phyloP scores from a whole-genome alignment of 1,284 basidiomycete species.

The Sporisorium reilianum region DNA sequence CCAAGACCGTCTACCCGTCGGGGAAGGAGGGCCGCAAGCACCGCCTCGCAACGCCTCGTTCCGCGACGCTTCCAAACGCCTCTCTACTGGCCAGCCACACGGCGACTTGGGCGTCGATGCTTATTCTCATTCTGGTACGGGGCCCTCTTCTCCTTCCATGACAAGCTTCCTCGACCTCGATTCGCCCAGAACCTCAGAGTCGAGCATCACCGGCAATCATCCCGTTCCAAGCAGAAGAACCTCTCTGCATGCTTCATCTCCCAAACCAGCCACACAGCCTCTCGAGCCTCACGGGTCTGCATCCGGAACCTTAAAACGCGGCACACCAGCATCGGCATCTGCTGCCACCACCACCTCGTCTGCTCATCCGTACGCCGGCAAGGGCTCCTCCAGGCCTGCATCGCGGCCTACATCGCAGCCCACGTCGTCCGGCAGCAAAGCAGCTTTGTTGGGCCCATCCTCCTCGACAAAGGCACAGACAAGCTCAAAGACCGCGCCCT shows the following conservation, averaged over 20 bases:
- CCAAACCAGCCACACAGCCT: conserved; percentile 10
- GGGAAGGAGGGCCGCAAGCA: conserved; percentile 36
- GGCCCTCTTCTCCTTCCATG: conserved; percentile 39
- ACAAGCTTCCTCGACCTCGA: conserved; percentile 48
- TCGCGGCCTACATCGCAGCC: conserved; percentile 25
- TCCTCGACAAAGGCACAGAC: neutral
- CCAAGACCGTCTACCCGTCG: conserved; percentile 39
- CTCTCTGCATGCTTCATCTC: conserved; percentile 33
- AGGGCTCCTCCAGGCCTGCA: conserved; percentile 12
- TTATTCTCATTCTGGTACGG: conserved; percentile 10
- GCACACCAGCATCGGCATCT: neutral
- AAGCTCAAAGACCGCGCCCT: neutral
- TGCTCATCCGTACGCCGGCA: neutral
- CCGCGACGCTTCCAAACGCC: conserved; percentile 37
- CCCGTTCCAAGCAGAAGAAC: conserved; percentile 34
- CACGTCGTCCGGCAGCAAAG: conserved; percentile 22
- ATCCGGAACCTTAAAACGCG: conserved; percentile 1
- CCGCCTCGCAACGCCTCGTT: conserved; percentile 46
- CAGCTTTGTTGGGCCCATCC: neutral
- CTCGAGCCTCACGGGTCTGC: conserved; percentile 8
- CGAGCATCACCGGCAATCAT: conserved; percentile 16
- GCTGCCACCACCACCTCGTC: conserved; percentile 3
- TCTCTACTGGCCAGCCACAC: conserved; percentile 23
- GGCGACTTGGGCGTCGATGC: conserved; percentile 43
- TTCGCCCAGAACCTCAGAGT: conserved; percentile 40